Conservation (phyloP, 1,284 basidiomycete species). For the Moniliophthora roreri region DNA sequence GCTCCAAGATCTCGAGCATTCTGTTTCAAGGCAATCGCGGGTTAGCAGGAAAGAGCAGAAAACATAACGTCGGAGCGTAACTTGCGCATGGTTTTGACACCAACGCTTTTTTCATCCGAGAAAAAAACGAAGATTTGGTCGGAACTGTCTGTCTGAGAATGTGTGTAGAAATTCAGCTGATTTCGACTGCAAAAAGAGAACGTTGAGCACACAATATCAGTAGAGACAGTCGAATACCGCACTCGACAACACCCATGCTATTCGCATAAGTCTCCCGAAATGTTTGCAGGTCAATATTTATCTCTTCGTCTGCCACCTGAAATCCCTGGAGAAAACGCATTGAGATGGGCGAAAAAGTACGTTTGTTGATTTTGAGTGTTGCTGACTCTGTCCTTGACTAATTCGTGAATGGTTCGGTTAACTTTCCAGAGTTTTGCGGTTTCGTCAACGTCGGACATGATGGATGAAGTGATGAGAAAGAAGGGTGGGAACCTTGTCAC, state of each 20-base stretch:
- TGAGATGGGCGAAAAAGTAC: conserved; percentile 21
- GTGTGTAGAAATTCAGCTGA: conserved; percentile 87
- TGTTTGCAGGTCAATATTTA: conserved; percentile 77
- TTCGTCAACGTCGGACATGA: conserved; percentile 71
- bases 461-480: conserved; percentile 10
- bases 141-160: conserved; percentile 61
- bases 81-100: conserved; percentile 96
- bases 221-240: conserved; percentile 21
- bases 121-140: conserved; percentile 96
- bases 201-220: conserved; percentile 1
- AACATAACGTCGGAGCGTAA: conserved; percentile 41
- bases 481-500: conserved; percentile 10
- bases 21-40: conserved; percentile 40
- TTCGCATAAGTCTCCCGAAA: conserved; percentile 74
- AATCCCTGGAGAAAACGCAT: conserved; percentile 60
- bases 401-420: conserved; percentile 95
- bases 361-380: conserved; percentile 12
- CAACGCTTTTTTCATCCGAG: conserved; percentile 89
- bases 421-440: conserved; percentile 92
- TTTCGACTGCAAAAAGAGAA: conserved; percentile 58
- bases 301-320: conserved; percentile 89
- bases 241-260: conserved; percentile 68
- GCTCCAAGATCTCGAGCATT: conserved; percentile 84
- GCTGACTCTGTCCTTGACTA: conserved; percentile 88
- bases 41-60: conserved; percentile 5